Evolutionary conservation across 352 stramenopile species (phyloP).

Genomic region (Phytophthora ramorum): DNA sequence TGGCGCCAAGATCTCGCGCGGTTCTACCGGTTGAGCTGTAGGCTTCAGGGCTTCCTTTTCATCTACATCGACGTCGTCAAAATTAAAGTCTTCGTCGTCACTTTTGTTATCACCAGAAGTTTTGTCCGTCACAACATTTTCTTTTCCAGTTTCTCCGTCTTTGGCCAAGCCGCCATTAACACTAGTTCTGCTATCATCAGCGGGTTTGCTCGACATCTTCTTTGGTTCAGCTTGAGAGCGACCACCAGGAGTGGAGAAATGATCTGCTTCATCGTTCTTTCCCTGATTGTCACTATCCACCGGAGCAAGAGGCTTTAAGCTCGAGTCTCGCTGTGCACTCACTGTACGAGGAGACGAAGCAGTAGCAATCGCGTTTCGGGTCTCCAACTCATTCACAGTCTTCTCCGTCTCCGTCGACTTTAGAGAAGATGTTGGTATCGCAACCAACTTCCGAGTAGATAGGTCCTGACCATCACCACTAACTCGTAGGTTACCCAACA

Average conservation of each 20-base stretch:
- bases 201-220: not conserved
- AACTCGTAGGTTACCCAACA: conserved; percentile 1
- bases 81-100: conserved; percentile 33
- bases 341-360: not conserved
- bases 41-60: conserved; percentile 11
- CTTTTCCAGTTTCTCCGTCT: conserved; percentile 1
- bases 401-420: not conserved
- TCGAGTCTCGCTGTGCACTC: not conserved
- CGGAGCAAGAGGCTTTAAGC: not conserved
- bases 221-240: conserved; percentile 1
- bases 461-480: not conserved
- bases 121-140: not conserved
- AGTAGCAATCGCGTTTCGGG: not conserved
- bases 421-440: not conserved
- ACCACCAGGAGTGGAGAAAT: not conserved
- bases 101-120: conserved; percentile 13
- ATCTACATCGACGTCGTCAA: conserved; percentile 20
- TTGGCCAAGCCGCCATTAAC: not conserved
- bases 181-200: not conserved
- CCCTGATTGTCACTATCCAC: not conserved
- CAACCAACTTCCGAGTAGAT: conserved; percentile 9
- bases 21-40: not conserved
- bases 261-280: not conserved
- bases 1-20: not conserved
- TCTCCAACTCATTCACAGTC: not conserved